Percentiles rank a stretch among this genome's conserved stretches.
phyloP scores from a whole-genome alignment of 1,139 yeast genomes.

The Nakaseomyces glabratus region DNA sequence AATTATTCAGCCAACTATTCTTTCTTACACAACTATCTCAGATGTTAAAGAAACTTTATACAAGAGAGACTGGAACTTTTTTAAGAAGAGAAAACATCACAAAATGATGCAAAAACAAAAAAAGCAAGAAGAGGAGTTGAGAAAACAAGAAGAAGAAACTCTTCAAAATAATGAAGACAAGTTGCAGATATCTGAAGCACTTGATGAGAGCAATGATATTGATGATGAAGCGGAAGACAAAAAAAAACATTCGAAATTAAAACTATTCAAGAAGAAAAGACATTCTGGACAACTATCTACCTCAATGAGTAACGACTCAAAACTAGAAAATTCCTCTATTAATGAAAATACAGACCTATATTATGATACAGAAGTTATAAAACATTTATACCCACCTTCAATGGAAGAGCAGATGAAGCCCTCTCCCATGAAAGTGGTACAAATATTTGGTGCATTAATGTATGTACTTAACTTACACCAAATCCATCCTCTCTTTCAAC shows the following conservation, averaged over 20 bases:
- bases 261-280: slow-evolving; percentile 3
- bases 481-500: slow-evolving; percentile 64
- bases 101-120: slow-evolving; percentile 12
- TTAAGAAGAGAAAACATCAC: slow-evolving; percentile 39
- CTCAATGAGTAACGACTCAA: slow-evolving; percentile 2
- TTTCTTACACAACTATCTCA: slow-evolving; percentile 56
- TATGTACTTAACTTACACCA: slow-evolving; percentile 78
- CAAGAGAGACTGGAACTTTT: slow-evolving; percentile 69
- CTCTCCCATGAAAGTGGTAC: slow-evolving; percentile 77
- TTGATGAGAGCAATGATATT: not conserved
- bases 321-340: slow-evolving; percentile 7
- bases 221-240: slow-evolving; percentile 2
- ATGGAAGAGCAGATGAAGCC: slow-evolving; percentile 63
- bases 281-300: slow-evolving; percentile 3
- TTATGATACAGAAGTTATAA: slow-evolving; percentile 54
- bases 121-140: slow-evolving; percentile 7
- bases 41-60: slow-evolving; percentile 51
- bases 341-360: slow-evolving; percentile 14
- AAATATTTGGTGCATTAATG: slow-evolving; percentile 78
- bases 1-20: slow-evolving; percentile 52
- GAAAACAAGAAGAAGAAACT: slow-evolving; percentile 1
- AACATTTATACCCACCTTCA: slow-evolving; percentile 66
- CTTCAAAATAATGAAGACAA: slow-evolving; percentile 3
- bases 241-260: slow-evolving; percentile 4
- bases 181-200: slow-evolving; percentile 1